These are phyloP conservation scores for Crithidia expoeki DNA, from an alignment of 208 protist genomes.

Conservation along the genomic window DNA sequence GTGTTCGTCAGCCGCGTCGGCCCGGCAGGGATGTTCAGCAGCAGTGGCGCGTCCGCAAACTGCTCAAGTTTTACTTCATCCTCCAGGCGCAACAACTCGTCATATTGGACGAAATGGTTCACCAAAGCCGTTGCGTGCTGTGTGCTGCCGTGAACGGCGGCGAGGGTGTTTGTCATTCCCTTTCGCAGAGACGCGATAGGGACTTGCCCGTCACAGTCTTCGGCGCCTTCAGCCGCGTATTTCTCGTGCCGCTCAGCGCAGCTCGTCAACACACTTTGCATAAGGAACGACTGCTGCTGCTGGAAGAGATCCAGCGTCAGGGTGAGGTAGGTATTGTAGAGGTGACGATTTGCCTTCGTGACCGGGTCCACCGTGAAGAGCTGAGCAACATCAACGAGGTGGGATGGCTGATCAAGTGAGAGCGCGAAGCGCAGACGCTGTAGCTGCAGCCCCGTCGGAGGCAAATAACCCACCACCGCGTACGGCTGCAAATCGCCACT, in stretches of 20 bases:
- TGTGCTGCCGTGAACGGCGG: slow-evolving; percentile 29
- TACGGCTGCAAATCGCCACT: slow-evolving; percentile 32
- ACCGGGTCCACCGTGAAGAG: slow-evolving; percentile 70
- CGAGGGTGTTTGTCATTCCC: slow-evolving; percentile 46
- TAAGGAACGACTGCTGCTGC: slow-evolving; percentile 70
- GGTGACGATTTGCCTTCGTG: slow-evolving; percentile 62
- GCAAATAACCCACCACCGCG: slow-evolving; percentile 57
- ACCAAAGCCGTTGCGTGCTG: slow-evolving; percentile 56
- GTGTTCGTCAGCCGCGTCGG: not conserved
- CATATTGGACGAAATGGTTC: slow-evolving; percentile 75
- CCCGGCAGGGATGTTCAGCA: slow-evolving; percentile 46
- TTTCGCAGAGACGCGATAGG: slow-evolving; percentile 60
- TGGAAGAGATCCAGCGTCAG: slow-evolving; percentile 68
- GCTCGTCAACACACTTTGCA: slow-evolving; percentile 52
- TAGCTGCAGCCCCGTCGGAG: slow-evolving; percentile 53
- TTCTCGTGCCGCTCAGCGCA: slow-evolving; percentile 49
- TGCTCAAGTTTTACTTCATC: slow-evolving; percentile 76
- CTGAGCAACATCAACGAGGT: slow-evolving; percentile 43
- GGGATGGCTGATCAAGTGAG: slow-evolving; percentile 75
- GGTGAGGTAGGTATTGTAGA: slow-evolving; percentile 82
- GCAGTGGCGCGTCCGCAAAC: slow-evolving; percentile 74
- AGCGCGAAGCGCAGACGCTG: slow-evolving; percentile 80
- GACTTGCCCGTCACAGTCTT: slow-evolving; percentile 72
- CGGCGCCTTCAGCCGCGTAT: slow-evolving; percentile 45
- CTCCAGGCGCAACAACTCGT: slow-evolving; percentile 62